phyloP scores from a whole-genome alignment of 192 early-diverging fungal species.

The Coemansia sp. region DNA sequence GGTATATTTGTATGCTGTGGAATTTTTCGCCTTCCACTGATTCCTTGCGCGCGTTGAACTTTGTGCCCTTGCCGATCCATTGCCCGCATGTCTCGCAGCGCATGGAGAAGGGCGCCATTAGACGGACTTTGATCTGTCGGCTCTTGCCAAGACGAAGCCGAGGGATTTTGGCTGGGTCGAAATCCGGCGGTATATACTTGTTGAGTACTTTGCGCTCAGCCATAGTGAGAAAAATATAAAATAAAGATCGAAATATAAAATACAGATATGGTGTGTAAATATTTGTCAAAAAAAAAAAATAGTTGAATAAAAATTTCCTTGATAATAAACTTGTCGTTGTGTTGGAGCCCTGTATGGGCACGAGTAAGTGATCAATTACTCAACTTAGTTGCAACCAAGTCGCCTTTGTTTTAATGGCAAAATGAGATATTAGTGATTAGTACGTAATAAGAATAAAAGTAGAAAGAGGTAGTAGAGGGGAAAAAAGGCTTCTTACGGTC shows the following conservation, averaged over 20 bases:
- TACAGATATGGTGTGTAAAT: background rate
- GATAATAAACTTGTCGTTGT: background rate
- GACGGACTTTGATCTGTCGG: conserved; percentile 92
- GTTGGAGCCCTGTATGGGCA: background rate
- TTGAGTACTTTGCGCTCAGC: conserved; percentile 93
- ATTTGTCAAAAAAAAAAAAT: background rate
- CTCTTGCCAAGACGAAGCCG: conserved; percentile 77
- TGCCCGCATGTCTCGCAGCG: conserved; percentile 94
- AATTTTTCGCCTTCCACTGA: conserved; percentile 57
- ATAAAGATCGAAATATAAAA: background rate
- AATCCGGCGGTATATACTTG: conserved; percentile 97
- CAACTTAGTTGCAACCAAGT: too few species aligned
- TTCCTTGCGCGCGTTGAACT: conserved; percentile 98
- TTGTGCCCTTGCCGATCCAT: conserved; percentile 96
- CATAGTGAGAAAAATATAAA: conserved; percentile 51
- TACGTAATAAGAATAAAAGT: background rate
- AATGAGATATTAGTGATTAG: background rate
- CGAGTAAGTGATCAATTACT: background rate
- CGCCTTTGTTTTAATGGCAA: too few species aligned
- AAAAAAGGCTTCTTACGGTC: background rate
- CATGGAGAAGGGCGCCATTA: conserved; percentile 99
- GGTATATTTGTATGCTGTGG: conserved; percentile 70
- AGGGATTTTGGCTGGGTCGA: conserved; percentile 93
- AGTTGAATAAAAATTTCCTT: background rate
- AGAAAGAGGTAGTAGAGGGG: background rate